A percentile compares a stretch with the other conserved stretches of the same genome.
Evolutionary conservation across 495 filamentous ascomycete species (phyloP).

Genomic region (Penicillium roqueforti): DNA sequence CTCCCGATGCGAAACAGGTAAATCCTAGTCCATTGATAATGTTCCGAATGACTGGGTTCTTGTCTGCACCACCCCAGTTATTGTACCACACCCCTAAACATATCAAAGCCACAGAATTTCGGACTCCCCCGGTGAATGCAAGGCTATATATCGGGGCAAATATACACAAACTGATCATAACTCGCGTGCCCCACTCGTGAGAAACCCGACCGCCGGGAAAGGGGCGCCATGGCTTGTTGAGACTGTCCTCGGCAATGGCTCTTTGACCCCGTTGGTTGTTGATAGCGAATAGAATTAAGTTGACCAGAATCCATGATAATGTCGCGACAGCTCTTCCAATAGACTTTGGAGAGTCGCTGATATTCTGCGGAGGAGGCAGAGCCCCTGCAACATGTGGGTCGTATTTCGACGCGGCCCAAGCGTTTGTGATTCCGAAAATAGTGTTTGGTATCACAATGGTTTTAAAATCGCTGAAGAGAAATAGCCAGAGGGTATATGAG

Average conservation of each 20-base stretch:
- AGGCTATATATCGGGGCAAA: constrained; percentile 11
- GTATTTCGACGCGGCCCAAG: constrained; percentile 18
- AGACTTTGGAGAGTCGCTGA: neutral
- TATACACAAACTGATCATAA: constrained; percentile 17
- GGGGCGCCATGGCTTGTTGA: constrained; percentile 41
- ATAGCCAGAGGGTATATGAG: constrained; percentile 34
- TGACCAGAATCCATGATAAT: constrained; percentile 30
- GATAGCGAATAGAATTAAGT: constrained; percentile 31
- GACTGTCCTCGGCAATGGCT: constrained; percentile 27
- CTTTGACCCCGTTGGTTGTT: constrained; percentile 28
- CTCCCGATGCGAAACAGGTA: constrained; percentile 27
- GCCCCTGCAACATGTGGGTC: neutral
- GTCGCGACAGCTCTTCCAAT: constrained; percentile 5
- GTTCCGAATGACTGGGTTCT: constrained; percentile 23
- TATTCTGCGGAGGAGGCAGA: neutral
- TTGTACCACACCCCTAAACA: constrained; percentile 33
- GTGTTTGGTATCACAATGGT: constrained; percentile 37
- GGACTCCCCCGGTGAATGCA: constrained; percentile 10
- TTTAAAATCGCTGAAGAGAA: constrained; percentile 39
- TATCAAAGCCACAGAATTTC: constrained; percentile 23
- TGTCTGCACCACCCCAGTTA: constrained; percentile 25
- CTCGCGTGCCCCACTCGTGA: constrained; percentile 12
- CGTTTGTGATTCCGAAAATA: constrained; percentile 34
- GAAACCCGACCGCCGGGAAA: constrained; percentile 25
- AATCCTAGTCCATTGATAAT: constrained; percentile 28